Base-by-base conservation (phyloP, 768 basidiomycete genomes). In the Lentinula guzmanii region DNA sequence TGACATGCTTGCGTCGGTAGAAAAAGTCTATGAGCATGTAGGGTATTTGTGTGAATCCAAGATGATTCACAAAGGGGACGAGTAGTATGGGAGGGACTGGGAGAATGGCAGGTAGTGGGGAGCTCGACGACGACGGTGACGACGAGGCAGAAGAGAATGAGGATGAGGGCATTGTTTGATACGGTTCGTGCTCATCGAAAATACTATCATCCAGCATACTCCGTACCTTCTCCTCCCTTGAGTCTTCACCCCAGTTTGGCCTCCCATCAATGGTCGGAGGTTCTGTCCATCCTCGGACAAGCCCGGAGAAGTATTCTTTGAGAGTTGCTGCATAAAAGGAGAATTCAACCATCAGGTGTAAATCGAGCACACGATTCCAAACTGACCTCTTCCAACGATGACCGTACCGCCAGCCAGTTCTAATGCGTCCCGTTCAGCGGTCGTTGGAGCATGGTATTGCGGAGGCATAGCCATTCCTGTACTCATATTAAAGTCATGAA, bases 261-360 rank as follows among this genome's bases (percentile, higher is more conserved):
- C 37, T 55, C 5, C 53, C 53, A 5, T 55, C n/a, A 2, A 55
- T 16, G 13, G 10, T 24, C 13, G 31, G 35, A 41, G 37, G 78
- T 33, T 86, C 86, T 18, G 87, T 85, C 91, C 92, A 99, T 2
- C 97, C 97, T 58, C 82, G 79, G 69, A 82, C 84, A 45, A 98
- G 70, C 2, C 96, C 97, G 59, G 86, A 81, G 84, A 98, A 85
- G 72, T 91, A 98, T 75, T 99, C 97, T 76, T 98, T 99, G 74
- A 96, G 82, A 0, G 93, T 90, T 39, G 91, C 86, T 48, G 18
- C 3, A 21, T 5, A n/a, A 48, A 16, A 15, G 11, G 3, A 48
- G 8, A 3, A 24, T 6, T 48, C 9, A 21, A 11, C 8, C 4
- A 4, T 9, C 16, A 48, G 21, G 9, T 9, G 6, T 2, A n/a